A percentile compares a stretch with the other conserved stretches of the same genome.
Evolutionary conservation across 2,329 filamentous ascomycete genomes (phyloP).

Genomic region (Sporothrix variecibatus): DNA sequence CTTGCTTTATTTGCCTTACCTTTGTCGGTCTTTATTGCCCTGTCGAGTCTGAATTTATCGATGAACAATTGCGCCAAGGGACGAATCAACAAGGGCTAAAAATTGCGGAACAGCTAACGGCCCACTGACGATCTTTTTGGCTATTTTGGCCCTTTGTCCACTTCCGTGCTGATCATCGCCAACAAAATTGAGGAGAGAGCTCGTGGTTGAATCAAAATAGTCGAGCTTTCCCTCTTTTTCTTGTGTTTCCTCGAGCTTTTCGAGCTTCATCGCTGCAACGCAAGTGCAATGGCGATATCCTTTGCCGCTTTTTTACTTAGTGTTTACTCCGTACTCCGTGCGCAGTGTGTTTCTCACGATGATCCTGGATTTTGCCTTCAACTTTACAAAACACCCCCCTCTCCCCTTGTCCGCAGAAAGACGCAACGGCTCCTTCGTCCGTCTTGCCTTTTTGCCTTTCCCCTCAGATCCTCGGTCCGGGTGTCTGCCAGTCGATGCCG

Average conservation of each 20-base stretch:
- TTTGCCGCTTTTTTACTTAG: background rate
- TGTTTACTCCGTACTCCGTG: background rate
- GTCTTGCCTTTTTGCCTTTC: background rate
- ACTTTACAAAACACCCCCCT: background rate
- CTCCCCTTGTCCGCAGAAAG: background rate
- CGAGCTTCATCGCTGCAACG: background rate
- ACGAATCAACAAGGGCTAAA: background rate
- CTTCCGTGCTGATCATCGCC: background rate
- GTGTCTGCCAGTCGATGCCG: background rate
- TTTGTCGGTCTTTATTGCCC: too few relatives aligned
- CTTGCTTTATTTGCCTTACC: background rate
- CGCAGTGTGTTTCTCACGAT: background rate
- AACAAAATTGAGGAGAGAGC: background rate
- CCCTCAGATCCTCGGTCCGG: background rate
- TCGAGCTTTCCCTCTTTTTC: background rate
- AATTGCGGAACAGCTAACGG: background rate
- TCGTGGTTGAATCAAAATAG: background rate
- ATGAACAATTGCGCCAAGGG: background rate
- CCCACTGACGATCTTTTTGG: background rate
- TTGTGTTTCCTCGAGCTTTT: background rate
- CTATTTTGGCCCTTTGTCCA: background rate
- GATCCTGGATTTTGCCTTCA: background rate
- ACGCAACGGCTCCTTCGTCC: conserved; percentile 6
- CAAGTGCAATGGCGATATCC: background rate
- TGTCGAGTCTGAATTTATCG: background rate